These are phyloP conservation scores for Microstegium vimineum DNA, from an alignment of 176 grass and related monocot genomes.

Conservation along the genomic window DNA sequence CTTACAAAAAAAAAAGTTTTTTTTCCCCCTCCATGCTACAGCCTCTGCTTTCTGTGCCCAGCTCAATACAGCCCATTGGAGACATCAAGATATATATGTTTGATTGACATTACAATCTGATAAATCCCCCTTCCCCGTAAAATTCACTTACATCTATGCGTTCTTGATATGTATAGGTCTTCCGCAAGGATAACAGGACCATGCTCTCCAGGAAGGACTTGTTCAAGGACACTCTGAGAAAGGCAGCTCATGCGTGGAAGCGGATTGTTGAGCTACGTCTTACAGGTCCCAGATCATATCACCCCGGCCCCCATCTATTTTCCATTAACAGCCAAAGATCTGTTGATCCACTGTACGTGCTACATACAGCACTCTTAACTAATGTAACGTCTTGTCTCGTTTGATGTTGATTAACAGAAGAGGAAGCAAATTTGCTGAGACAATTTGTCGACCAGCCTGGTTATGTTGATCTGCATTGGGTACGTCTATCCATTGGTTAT, in stretches of 20 bases:
- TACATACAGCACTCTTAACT: background rate
- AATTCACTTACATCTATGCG: background rate
- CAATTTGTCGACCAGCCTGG: slow-evolving; percentile 72
- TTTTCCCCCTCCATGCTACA: too few species aligned
- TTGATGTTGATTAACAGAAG: slow-evolving; percentile 51
- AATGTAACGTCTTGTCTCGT: background rate
- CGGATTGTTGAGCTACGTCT: slow-evolving; percentile 78
- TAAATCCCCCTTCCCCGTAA: too few species aligned
- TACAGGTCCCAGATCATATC: slow-evolving; percentile 49
- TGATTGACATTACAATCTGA: too few species aligned
- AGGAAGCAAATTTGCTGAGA: slow-evolving; percentile 77
- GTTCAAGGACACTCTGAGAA: slow-evolving; percentile 91
- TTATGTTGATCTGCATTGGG: too few species aligned
- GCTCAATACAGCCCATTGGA: background rate
- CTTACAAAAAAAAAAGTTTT: too few species aligned
- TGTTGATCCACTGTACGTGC: background rate
- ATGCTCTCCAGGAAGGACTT: slow-evolving; percentile 76
- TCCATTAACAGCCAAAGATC: background rate
- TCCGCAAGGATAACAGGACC: slow-evolving; percentile 79
- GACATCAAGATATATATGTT: background rate
- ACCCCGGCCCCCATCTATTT: background rate
- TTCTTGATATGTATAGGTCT: slow-evolving; percentile 44
- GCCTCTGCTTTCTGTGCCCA: background rate
- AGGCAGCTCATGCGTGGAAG: slow-evolving; percentile 73
- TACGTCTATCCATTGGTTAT: too few species aligned